These are phyloP conservation scores for Lasiodiplodia sp. DNA, from an alignment of 2,329 filamentous ascomycete species.

Conservation along the genomic window DNA sequence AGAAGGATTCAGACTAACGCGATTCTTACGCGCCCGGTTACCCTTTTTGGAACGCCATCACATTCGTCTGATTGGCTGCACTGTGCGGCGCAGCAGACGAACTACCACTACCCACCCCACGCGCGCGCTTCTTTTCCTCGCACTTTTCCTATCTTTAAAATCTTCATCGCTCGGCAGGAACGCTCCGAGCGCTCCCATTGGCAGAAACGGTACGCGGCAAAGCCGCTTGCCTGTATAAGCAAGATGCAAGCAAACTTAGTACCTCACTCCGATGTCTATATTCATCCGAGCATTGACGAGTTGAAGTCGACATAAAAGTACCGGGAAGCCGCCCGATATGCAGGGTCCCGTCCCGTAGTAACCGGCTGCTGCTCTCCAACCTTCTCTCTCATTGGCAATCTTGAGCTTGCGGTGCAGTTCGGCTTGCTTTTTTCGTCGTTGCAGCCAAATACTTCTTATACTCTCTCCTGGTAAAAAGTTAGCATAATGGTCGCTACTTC, in stretches of 20 bases:
- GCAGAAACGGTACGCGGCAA: not conserved
- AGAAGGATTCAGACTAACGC: not conserved
- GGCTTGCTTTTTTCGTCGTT: not conserved
- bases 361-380: not conserved
- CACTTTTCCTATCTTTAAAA: slow-evolving; percentile 8
- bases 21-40: slow-evolving; percentile 10
- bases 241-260: not conserved
- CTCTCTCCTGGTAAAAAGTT: not conserved
- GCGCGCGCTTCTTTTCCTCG: slow-evolving; percentile 1
- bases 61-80: not conserved
- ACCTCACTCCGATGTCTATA: not conserved
- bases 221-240: slow-evolving; percentile 5
- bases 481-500: not conserved
- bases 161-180: not conserved
- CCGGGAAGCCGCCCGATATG: not conserved
- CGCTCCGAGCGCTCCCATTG: not conserved
- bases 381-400: not conserved
- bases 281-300: not conserved
- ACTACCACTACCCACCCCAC: not conserved
- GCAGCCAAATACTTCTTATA: not conserved
- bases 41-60: not conserved
- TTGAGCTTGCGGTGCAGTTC: not conserved
- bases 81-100: slow-evolving; percentile 16
- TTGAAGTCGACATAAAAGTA: slow-evolving; percentile 13
- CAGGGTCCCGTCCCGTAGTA: not conserved